Evolutionary conservation across 805 yeast genomes (phyloP).

Genomic region (Zygosaccharomyces lentus): DNA sequence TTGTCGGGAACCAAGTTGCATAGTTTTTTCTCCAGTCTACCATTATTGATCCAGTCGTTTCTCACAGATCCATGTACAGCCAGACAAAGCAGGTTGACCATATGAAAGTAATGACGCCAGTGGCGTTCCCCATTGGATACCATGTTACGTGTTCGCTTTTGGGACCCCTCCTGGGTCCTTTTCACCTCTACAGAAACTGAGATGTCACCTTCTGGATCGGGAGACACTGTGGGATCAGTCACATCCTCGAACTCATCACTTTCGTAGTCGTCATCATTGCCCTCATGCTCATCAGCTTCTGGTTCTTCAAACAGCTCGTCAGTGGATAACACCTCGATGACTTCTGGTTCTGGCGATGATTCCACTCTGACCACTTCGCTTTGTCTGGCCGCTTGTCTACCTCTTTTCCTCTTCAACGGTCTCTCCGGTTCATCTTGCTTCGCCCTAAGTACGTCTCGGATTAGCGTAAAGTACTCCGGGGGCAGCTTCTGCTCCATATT

Average conservation of each 20-base stretch:
- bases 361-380: constrained; percentile 5
- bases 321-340: constrained; percentile 11
- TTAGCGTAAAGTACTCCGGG: constrained; percentile 32
- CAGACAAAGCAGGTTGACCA: constrained; percentile 53
- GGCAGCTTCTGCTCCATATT: constrained; percentile 26
- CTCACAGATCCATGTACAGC: constrained; percentile 62
- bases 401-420: constrained; percentile 20
- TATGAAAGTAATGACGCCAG: constrained; percentile 53
- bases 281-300: constrained; percentile 1
- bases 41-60: constrained; percentile 69
- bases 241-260: constrained; percentile 27
- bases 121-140: constrained; percentile 54
- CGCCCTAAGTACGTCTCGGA: constrained; percentile 29
- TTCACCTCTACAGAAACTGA: constrained; percentile 28
- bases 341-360: constrained; percentile 9
- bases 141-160: constrained; percentile 30
- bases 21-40: constrained; percentile 39
- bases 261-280: constrained; percentile 24
- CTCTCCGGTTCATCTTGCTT: constrained; percentile 14
- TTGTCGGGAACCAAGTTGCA: constrained; percentile 45
- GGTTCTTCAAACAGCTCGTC: constrained; percentile 1
- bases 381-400: constrained; percentile 4
- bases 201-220: constrained; percentile 22
- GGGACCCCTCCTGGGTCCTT: constrained; percentile 17
- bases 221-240: constrained; percentile 16